Evolutionary conservation across 331 rosid genomes (phyloP).

Genomic region (Phaseolus coccineus): DNA sequence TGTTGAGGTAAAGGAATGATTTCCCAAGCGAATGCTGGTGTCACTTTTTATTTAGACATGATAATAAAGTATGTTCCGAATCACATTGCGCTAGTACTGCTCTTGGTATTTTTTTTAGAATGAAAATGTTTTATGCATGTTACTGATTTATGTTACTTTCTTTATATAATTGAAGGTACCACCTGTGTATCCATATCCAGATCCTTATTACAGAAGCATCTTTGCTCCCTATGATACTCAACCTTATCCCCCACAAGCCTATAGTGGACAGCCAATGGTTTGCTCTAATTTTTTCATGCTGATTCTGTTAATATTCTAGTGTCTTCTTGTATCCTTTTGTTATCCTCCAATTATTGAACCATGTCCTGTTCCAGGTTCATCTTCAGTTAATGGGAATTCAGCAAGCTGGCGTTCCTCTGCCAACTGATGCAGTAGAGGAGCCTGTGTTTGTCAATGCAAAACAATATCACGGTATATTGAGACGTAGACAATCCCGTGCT

Average conservation of each 20-base stretch:
- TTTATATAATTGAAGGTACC: slow-evolving; percentile 69
- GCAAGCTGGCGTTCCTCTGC: slow-evolving; percentile 97
- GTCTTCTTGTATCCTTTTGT: slow-evolving; percentile 31
- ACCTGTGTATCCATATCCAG: slow-evolving; percentile 86
- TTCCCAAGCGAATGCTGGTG: not conserved
- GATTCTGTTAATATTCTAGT: slow-evolving; percentile 1
- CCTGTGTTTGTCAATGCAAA: slow-evolving; percentile 99
- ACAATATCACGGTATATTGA: slow-evolving; percentile 94
- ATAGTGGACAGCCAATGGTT: slow-evolving; percentile 95
- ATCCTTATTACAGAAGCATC: slow-evolving; percentile 98
- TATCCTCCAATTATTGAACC: slow-evolving; percentile 24
- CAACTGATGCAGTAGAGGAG: slow-evolving; percentile 96
- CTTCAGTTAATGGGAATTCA: slow-evolving; percentile 99
- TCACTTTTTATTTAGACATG: slow-evolving; percentile 36
- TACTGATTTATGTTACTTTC: slow-evolving; percentile 41
- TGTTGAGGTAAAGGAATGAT: slow-evolving; percentile 17
- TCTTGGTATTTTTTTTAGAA: slow-evolving; percentile 9
- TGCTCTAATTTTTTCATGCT: slow-evolving; percentile 30
- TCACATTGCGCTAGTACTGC: slow-evolving; percentile 27
- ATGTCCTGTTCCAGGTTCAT: slow-evolving; percentile 71
- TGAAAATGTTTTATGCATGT: slow-evolving; percentile 15
- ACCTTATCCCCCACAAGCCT: slow-evolving; percentile 83
- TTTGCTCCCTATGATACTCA: slow-evolving; percentile 93
- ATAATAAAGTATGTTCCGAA: slow-evolving; percentile 1
- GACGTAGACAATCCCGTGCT: slow-evolving; percentile 97